Evolutionary conservation across 1,284 basidiomycete species (phyloP).

Genomic region (Butyriboletus regius): DNA sequence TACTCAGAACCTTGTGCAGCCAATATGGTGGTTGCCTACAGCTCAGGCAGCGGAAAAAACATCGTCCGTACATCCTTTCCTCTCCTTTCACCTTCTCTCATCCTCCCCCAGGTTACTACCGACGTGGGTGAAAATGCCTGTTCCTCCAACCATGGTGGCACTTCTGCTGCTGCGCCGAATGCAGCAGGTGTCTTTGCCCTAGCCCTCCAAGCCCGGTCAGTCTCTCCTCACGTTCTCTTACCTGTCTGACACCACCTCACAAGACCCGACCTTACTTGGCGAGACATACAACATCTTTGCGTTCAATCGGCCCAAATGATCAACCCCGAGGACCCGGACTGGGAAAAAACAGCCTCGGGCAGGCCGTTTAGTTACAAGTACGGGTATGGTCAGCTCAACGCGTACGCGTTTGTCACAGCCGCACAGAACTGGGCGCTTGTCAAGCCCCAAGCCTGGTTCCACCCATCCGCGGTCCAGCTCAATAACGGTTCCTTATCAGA

Average conservation of each 20-base stretch:
- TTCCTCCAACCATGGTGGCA: slow-evolving; percentile 83
- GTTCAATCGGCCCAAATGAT: slow-evolving; percentile 73
- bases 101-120: slow-evolving; percentile 71
- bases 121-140: slow-evolving; percentile 85
- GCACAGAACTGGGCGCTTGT: slow-evolving; percentile 80
- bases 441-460: slow-evolving; percentile 90
- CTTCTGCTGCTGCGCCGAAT: slow-evolving; percentile 94
- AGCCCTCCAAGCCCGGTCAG: slow-evolving; percentile 74
- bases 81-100: slow-evolving; percentile 14
- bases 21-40: slow-evolving; percentile 93
- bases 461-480: slow-evolving; percentile 65
- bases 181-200: slow-evolving; percentile 87
- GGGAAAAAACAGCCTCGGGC: slow-evolving; percentile 79
- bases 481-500: slow-evolving; percentile 54
- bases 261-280: slow-evolving; percentile 81
- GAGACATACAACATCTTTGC: slow-evolving; percentile 90
- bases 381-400: slow-evolving; percentile 88
- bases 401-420: slow-evolving; percentile 72
- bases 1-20: slow-evolving; percentile 97
- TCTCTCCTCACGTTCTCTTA: slow-evolving; percentile 7
- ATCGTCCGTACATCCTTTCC: slow-evolving; percentile 56
- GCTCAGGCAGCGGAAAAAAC: slow-evolving; percentile 88
- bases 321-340: slow-evolving; percentile 88
- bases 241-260: slow-evolving; percentile 10
- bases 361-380: slow-evolving; percentile 93